These are phyloP conservation scores for Blepharisma stoltei DNA, from an alignment of 73 alveolate species.

Conservation along the genomic window DNA sequence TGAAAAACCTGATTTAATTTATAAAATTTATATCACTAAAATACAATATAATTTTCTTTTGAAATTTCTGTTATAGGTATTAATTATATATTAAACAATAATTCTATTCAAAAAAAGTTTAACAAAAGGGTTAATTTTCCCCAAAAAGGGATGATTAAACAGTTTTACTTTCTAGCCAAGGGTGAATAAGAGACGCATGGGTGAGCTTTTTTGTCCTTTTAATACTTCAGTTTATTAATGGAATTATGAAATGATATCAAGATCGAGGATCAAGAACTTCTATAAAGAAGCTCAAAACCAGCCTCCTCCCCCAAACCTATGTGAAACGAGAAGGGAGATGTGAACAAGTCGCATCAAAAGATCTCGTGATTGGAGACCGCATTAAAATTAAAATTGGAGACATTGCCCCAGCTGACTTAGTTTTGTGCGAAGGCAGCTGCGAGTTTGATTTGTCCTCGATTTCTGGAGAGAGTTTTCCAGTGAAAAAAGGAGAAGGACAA, in stretches of 20 bases:
- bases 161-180: too few relatives aligned
- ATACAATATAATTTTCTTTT: too few relatives aligned
- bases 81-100: too few relatives aligned
- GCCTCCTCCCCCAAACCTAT: conserved; percentile 1
- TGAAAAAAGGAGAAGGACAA: conserved; percentile 11
- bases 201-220: conserved; percentile 4
- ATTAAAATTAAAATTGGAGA: conserved; percentile 35
- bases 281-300: background rate
- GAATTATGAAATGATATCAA: background rate
- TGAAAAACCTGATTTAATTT: too few relatives aligned
- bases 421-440: conserved; percentile 15
- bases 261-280: conserved; percentile 1
- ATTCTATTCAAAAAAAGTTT: too few relatives aligned
- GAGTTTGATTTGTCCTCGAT: background rate
- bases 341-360: conserved; percentile 21
- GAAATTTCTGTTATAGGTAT: too few relatives aligned
- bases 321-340: conserved; percentile 26
- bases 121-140: too few relatives aligned
- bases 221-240: conserved; percentile 8
- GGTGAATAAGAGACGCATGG: too few relatives aligned
- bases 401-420: conserved; percentile 45
- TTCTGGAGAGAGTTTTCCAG: conserved; percentile 27
- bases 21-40: too few relatives aligned
- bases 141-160: too few relatives aligned
- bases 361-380: conserved; percentile 43